Conservation (phyloP, 2,329 filamentous ascomycete genomes). For the Fusarium piperis region DNA sequence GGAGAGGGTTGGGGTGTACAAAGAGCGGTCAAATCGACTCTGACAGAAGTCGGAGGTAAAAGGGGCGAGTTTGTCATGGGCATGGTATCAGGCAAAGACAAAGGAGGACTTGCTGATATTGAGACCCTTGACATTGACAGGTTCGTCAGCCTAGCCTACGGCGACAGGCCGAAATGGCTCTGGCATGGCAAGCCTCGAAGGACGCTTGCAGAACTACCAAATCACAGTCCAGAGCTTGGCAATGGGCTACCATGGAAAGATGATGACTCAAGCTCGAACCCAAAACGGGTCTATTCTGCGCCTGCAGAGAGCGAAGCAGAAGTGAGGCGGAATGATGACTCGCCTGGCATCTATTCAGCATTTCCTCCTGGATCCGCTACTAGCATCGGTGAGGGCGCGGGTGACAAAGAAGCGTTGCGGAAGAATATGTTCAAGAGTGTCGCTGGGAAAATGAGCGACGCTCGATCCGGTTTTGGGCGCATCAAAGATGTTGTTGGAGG, state of each 20-base stretch:
- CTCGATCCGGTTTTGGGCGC: constrained; percentile 81
- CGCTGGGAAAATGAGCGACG: constrained; percentile 80
- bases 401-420: constrained; percentile 67
- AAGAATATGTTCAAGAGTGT: constrained; percentile 81
- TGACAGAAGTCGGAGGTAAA: constrained; percentile 92
- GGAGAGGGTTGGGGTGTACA: constrained; percentile 93
- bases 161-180: constrained; percentile 89
- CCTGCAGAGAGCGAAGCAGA: constrained; percentile 64
- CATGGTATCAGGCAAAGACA: constrained; percentile 88
- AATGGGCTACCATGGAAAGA: constrained; percentile 66
- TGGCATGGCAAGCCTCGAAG: constrained; percentile 92
- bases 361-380: constrained; percentile 56
- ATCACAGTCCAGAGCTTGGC: constrained; percentile 57
- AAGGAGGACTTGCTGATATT: constrained; percentile 89
- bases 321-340: constrained; percentile 57
- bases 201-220: constrained; percentile 57
- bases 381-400: constrained; percentile 58
- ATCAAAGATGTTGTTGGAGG: constrained; percentile 86
- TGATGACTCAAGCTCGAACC: constrained; percentile 51
- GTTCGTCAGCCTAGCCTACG: constrained; percentile 80
- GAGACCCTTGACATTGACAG: constrained; percentile 91
- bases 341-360: constrained; percentile 54
- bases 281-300: constrained; percentile 61
- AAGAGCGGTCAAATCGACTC: constrained; percentile 92
- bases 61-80: constrained; percentile 94